These are phyloP conservation scores for Phylloporus sp. DNA, from an alignment of 768 basidiomycete species.

Conservation along the genomic window DNA sequence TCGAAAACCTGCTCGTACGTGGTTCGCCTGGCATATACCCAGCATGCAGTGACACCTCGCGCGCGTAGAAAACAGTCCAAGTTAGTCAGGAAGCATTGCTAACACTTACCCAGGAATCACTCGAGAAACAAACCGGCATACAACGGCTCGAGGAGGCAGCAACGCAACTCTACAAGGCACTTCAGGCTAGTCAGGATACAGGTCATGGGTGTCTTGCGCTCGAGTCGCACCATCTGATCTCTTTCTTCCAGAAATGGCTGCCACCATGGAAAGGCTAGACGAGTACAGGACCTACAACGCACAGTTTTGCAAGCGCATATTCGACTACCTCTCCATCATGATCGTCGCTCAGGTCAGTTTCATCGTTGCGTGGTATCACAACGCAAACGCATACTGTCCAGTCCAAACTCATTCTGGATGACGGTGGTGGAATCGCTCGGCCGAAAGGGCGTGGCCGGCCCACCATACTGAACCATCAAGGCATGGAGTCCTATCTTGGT, in stretches of 20 bases:
- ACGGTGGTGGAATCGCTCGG: conserved; percentile 52
- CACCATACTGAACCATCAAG: conserved; percentile 55
- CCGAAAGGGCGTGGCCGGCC: conserved; percentile 41
- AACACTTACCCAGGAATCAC: conserved; percentile 81
- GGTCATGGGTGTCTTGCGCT: conserved; percentile 40
- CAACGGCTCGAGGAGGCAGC: conserved; percentile 76
- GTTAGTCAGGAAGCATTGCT: conserved; percentile 75
- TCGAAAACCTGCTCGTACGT: conserved; percentile 80
- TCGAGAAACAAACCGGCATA: conserved; percentile 75
- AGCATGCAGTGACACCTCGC: background rate
- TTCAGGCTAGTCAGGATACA: conserved; percentile 84
- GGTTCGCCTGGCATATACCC: background rate
- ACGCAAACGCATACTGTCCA: conserved; percentile 25
- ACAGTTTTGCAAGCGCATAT: conserved; percentile 90
- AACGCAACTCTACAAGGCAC: conserved; percentile 88
- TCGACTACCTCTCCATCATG: conserved; percentile 89
- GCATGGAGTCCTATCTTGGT: conserved; percentile 78
- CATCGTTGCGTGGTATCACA: background rate
- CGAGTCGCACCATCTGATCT: conserved; percentile 4
- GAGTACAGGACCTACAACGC: conserved; percentile 87
- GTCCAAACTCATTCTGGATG: conserved; percentile 65
- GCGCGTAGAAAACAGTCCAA: conserved; percentile 81
- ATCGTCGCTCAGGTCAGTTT: conserved; percentile 78
- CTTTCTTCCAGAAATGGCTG: conserved; percentile 77
- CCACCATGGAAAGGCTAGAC: conserved; percentile 86